Percentiles rank a stretch among this genome's conserved stretches.
Conservation (phyloP, 352 stramenopile species). For the Aphanomyces cochlioides region DNA sequence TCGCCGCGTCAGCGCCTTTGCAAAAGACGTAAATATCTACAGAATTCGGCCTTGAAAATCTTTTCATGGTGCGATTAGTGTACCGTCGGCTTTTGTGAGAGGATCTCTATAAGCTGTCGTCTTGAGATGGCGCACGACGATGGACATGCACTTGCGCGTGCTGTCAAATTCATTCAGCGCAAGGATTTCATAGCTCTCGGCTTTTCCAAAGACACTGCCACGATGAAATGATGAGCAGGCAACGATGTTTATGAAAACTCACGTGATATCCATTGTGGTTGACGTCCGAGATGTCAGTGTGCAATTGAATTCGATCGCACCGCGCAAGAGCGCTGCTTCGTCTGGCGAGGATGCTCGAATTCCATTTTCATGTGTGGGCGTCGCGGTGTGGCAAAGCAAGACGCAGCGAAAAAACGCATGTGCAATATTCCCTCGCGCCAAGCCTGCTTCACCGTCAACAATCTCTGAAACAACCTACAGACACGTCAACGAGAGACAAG, state of each 20-base stretch:
- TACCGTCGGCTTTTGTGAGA: conserved; percentile 30
- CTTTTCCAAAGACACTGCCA: conserved; percentile 72
- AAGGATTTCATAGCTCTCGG: conserved; percentile 67
- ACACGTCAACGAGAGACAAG: too few relatives aligned
- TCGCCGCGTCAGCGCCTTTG: conserved; percentile 87
- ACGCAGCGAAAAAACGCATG: conserved; percentile 72
- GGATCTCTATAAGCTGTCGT: conserved; percentile 15
- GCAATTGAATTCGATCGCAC: conserved; percentile 76
- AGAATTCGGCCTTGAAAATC: not conserved
- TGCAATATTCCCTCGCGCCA: conserved; percentile 6
- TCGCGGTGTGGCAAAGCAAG: conserved; percentile 76
- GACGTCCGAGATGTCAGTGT: conserved; percentile 56
- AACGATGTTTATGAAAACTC: not conserved
- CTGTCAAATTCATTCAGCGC: conserved; percentile 86
- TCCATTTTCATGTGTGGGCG: conserved; percentile 33
- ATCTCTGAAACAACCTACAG: not conserved
- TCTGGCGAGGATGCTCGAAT: conserved; percentile 70
- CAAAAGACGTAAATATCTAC: conserved; percentile 71
- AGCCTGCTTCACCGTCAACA: not conserved
- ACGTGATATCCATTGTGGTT: conserved; percentile 7
- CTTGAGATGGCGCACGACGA: conserved; percentile 65
- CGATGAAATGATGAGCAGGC: conserved; percentile 55
- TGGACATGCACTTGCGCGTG: conserved; percentile 82
- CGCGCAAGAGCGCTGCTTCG: conserved; percentile 75
- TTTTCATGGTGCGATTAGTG: not conserved